These are phyloP conservation scores for Epithele typhae DNA, from an alignment of 768 basidiomycete species.

Conservation along the genomic window DNA sequence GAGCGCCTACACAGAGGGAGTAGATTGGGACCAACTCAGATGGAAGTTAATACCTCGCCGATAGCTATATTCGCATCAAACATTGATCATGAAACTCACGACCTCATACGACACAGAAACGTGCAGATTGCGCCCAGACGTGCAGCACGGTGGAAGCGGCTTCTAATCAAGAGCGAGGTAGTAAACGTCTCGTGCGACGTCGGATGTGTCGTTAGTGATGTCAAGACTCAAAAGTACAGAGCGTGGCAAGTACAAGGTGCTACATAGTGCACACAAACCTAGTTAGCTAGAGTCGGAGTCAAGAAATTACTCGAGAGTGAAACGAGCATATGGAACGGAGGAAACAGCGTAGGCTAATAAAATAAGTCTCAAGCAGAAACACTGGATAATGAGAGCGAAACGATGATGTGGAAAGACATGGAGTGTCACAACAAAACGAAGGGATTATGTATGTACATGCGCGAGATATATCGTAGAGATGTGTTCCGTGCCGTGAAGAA, in stretches of 20 bases:
- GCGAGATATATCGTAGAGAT: conserved; percentile 5
- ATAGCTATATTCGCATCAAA: too few relatives aligned
- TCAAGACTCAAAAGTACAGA: conserved; percentile 6
- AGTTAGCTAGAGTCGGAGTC: neutral
- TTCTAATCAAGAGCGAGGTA: too few relatives aligned
- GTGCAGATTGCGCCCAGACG: too few relatives aligned
- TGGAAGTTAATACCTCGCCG: too few relatives aligned
- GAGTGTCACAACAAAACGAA: conserved; percentile 5
- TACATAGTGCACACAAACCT: conserved; percentile 10
- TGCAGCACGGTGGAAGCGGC: too few relatives aligned
- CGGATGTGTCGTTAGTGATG: conserved; percentile 5
- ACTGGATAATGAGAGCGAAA: conserved; percentile 3
- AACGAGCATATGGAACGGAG: conserved; percentile 1
- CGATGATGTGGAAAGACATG: conserved; percentile 4
- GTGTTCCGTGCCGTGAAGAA: neutral
- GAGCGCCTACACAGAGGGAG: too few relatives aligned
- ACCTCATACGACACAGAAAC: too few relatives aligned
- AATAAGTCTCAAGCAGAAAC: conserved; percentile 13
- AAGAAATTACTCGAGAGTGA: neutral
- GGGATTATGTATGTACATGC: conserved; percentile 11
- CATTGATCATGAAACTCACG: too few relatives aligned
- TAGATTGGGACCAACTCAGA: too few relatives aligned
- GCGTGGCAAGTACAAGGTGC: conserved; percentile 12
- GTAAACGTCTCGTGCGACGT: neutral
- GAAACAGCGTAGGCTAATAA: conserved; percentile 21